Conservation (phyloP, 257 asterid species). For the Linaria vulgaris region DNA sequence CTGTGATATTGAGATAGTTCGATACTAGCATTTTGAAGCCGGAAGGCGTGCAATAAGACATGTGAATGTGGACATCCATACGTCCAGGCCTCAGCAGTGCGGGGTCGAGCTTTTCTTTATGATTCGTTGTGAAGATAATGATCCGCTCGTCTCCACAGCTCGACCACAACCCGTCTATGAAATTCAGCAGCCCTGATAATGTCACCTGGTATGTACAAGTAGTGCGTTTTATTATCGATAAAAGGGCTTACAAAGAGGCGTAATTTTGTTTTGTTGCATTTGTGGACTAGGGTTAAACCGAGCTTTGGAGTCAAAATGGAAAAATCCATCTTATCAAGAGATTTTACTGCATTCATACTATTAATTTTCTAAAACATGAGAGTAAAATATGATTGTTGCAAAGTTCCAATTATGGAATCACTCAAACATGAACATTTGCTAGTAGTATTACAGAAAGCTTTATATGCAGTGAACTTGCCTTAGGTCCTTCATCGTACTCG, state of each 20-base stretch:
- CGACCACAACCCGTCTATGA: conserved; percentile 76
- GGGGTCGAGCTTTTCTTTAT: conserved; percentile 63
- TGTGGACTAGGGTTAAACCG: no score
- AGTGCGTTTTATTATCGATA: no score
- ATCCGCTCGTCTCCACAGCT: conserved; percentile 69
- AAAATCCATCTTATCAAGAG: no score
- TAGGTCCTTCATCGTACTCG: conserved; percentile 26
- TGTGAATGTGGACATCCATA: conserved; percentile 70
- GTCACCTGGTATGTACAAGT: conserved; percentile 44
- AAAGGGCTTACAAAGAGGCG: no score
- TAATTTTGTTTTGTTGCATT: no score
- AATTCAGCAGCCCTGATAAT: conserved; percentile 58
- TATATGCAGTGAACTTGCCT: conserved; percentile 27
- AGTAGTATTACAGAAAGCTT: no score
- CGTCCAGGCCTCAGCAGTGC: conserved; percentile 68
- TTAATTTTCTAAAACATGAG: no score
- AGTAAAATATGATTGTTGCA: neutral
- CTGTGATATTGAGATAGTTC: conserved; percentile 46
- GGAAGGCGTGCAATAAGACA: conserved; percentile 58
- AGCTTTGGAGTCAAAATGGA: no score
- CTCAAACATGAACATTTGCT: no score
- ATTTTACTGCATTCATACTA: no score
- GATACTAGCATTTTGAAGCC: conserved; percentile 56
- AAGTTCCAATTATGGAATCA: no score
- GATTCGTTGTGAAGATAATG: conserved; percentile 68